Percentiles rank a stretch among this genome's conserved stretches.
These are phyloP conservation scores for Phanerochaete carnosa DNA, from an alignment of 768 basidiomycete species.

Conservation along the genomic window DNA sequence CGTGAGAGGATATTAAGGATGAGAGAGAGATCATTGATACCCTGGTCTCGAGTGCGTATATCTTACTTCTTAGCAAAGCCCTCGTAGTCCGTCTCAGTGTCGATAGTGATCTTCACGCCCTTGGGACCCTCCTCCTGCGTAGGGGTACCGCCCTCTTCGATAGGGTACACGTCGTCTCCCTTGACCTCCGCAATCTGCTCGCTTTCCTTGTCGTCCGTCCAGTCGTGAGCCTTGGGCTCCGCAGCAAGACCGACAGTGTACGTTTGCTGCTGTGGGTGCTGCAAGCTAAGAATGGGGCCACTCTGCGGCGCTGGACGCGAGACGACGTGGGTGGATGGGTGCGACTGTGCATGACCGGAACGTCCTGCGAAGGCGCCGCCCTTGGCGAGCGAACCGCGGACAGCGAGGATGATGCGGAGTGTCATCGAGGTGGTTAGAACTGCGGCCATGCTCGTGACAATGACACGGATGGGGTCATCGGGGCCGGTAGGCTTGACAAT, in stretches of 20 bases:
- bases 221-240: constrained; percentile 26
- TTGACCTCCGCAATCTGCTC: constrained; percentile 15
- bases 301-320: constrained; percentile 19
- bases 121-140: constrained; percentile 5
- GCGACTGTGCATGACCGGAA: constrained; percentile 22
- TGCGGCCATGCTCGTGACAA: constrained; percentile 82
- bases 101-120: constrained; percentile 15
- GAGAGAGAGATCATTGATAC: not conserved
- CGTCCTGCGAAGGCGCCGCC: constrained; percentile 65
- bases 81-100: constrained; percentile 12
- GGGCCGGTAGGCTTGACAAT: constrained; percentile 62
- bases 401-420: constrained; percentile 80
- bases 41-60: not conserved
- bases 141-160: constrained; percentile 1
- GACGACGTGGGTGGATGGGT: constrained; percentile 28
- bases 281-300: constrained; percentile 26
- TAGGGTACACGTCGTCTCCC: constrained; percentile 19
- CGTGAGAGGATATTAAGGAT: not conserved
- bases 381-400: constrained; percentile 68
- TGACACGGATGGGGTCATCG: constrained; percentile 72
- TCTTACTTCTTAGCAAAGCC: constrained; percentile 3
- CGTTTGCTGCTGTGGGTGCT: constrained; percentile 18
- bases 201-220: constrained; percentile 24
- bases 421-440: constrained; percentile 81
- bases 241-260: constrained; percentile 30